Evolutionary conservation across 257 asterid species (phyloP).

Genomic region (Ligustrum vulgare): DNA sequence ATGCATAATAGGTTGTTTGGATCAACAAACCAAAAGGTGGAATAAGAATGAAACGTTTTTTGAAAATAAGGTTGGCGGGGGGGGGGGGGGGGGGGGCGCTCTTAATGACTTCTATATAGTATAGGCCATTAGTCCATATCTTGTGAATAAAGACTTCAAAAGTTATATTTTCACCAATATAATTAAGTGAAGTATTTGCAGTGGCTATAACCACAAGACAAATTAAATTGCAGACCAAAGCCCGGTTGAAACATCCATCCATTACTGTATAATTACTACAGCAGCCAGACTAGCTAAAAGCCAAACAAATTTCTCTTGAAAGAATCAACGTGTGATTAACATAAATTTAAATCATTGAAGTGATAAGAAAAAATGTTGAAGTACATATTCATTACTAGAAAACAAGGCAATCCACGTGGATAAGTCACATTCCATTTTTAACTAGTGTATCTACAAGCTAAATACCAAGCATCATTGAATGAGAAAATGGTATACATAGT

Average conservation of each 20-base stretch:
- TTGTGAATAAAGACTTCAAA: background rate
- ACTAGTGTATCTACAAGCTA: background rate
- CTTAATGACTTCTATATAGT: background rate
- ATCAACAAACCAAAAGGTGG: background rate
- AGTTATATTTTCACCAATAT: background rate
- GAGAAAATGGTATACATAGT: background rate
- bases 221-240: background rate
- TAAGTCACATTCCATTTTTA: background rate
- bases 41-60: background rate
- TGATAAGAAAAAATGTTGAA: background rate
- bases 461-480: conserved; percentile 2
- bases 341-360: conserved; percentile 2
- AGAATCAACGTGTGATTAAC: background rate
- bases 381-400: background rate
- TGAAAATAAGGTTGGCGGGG: no score
- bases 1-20: background rate
- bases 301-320: background rate
- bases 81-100: background rate
- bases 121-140: background rate
- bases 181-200: background rate
- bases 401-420: background rate
- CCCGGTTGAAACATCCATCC: background rate
- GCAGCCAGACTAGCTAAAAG: background rate
- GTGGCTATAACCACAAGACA: background rate
- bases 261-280: background rate